A percentile compares a stretch with the other conserved stretches of the same genome.
These are phyloP conservation scores for Cyclostephanos tholiformis DNA, from an alignment of 108 stramenopile species.

Conservation along the genomic window DNA sequence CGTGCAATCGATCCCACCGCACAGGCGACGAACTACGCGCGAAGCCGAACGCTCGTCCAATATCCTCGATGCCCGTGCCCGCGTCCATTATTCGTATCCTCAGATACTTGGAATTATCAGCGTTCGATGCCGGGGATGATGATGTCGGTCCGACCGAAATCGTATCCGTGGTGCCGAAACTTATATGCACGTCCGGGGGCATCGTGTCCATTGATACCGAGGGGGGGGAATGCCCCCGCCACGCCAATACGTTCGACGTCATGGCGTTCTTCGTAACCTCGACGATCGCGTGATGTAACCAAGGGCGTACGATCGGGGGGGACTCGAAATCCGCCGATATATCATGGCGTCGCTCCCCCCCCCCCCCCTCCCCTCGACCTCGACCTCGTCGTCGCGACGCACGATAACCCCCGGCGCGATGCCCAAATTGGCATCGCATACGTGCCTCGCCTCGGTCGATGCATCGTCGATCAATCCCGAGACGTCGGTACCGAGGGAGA, in stretches of 20 bases:
- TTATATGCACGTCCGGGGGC: conserved; percentile 32
- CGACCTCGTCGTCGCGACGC: neutral
- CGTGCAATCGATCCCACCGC: conserved; percentile 78
- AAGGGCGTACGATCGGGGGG: conserved; percentile 70
- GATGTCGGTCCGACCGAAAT: neutral
- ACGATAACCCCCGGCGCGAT: conserved; percentile 45
- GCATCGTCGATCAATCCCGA: conserved; percentile 60
- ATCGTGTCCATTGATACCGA: neutral
- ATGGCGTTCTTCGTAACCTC: conserved; percentile 82
- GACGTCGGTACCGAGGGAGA: conserved; percentile 49
- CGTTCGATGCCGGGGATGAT: neutral
- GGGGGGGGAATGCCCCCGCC: conserved; percentile 27
- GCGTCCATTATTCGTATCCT: conserved; percentile 59
- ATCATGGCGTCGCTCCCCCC: too few species aligned
- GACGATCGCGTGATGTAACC: conserved; percentile 78
- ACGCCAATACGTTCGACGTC: conserved; percentile 48
- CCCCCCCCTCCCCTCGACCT: too few species aligned
- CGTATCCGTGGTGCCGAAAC: conserved; percentile 10
- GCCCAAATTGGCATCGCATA: conserved; percentile 73
- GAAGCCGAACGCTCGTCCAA: conserved; percentile 47
- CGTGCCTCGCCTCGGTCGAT: conserved; percentile 64
- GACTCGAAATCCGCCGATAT: conserved; percentile 19
- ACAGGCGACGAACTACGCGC: conserved; percentile 34
- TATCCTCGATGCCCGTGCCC: conserved; percentile 54
- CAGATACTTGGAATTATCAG: conserved; percentile 14